Conservation (phyloP, 257 asterid species). For the Fraxinus americana region DNA sequence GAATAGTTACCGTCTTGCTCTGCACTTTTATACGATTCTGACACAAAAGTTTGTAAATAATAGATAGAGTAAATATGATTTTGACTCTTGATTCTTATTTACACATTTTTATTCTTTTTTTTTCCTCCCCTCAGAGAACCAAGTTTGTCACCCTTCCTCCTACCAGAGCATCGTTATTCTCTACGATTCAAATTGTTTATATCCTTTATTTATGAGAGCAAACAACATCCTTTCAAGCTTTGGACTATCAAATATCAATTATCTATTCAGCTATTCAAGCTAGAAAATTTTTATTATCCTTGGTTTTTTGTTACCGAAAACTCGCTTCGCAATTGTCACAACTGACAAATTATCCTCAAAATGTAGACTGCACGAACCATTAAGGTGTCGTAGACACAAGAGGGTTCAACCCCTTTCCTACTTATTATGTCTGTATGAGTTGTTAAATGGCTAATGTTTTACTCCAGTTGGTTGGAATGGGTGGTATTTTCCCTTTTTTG, state of each 20-base stretch:
- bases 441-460: not conserved
- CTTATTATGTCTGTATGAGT: not conserved
- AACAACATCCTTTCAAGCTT: not conserved
- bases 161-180: not conserved
- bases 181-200: not conserved
- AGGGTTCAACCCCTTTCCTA: not conserved
- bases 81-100: not conserved
- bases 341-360: not conserved
- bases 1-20: not conserved
- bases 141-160: not conserved
- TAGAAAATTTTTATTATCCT: not conserved
- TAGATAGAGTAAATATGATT: not conserved
- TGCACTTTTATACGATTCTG: not conserved
- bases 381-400: not conserved
- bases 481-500: not conserved
- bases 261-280: not conserved
- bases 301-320: not conserved
- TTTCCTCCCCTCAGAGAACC: not conserved
- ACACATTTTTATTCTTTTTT: not conserved
- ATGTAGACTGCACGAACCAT: not conserved
- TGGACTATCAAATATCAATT: not conserved
- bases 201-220: not conserved
- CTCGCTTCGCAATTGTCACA: not conserved
- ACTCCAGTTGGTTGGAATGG: not conserved
- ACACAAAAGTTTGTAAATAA: not conserved